Conservation (phyloP, 108 stramenopile genomes). For the Pelagomonas calceolata region DNA sequence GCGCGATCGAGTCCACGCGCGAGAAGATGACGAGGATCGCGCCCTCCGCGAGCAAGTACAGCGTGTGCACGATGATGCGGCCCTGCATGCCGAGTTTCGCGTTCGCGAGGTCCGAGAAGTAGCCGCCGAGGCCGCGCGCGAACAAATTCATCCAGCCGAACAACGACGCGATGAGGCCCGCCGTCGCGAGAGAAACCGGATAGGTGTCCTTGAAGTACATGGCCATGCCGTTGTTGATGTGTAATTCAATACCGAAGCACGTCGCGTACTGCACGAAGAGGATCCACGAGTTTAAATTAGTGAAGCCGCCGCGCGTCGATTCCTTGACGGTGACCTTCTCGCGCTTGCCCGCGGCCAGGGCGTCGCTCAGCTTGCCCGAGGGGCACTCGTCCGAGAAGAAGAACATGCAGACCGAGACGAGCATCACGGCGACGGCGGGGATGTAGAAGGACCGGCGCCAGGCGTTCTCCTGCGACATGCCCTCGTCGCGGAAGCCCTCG, state of each 20-base stretch:
- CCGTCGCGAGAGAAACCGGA: slow-evolving; percentile 49
- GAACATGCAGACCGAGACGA: slow-evolving; percentile 34
- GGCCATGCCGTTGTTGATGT: slow-evolving; percentile 72
- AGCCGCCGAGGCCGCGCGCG: slow-evolving; percentile 49
- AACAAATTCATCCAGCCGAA: slow-evolving; percentile 63
- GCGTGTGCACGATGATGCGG: slow-evolving; percentile 39
- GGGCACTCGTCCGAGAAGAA: slow-evolving; percentile 61
- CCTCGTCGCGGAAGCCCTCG: slow-evolving; percentile 51
- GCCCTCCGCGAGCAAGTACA: slow-evolving; percentile 43
- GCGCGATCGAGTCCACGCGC: background rate
- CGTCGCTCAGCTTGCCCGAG: slow-evolving; percentile 65
- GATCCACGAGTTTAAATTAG: slow-evolving; percentile 72
- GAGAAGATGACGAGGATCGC: slow-evolving; percentile 53
- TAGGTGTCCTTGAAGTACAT: slow-evolving; percentile 56
- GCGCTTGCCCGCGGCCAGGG: slow-evolving; percentile 62
- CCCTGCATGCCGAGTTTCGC: slow-evolving; percentile 52
- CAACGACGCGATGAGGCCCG: slow-evolving; percentile 61
- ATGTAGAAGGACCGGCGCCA: slow-evolving; percentile 64
- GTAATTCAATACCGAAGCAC: slow-evolving; percentile 82
- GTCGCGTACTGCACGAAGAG: slow-evolving; percentile 70
- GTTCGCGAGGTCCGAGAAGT: slow-evolving; percentile 31
- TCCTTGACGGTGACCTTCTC: slow-evolving; percentile 36
- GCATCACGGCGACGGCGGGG: slow-evolving; percentile 53
- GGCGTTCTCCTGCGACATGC: slow-evolving; percentile 35
- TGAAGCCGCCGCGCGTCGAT: slow-evolving; percentile 52